These are phyloP conservation scores for Acacia pycnantha DNA, from an alignment of 331 rosid species.

Conservation along the genomic window DNA sequence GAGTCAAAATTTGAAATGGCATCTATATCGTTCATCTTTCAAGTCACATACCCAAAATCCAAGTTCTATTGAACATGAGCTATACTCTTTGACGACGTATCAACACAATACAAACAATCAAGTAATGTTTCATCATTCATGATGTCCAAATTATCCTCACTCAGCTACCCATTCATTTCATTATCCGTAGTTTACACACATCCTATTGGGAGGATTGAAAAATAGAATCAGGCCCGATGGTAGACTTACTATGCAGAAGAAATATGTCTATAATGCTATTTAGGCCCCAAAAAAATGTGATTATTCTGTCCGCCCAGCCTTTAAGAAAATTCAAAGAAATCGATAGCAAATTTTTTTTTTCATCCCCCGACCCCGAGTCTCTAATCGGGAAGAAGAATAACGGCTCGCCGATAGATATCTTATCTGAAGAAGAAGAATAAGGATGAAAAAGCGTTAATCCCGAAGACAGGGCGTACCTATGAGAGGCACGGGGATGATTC, in stretches of 20 bases:
- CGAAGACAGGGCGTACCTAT: conserved; percentile 21
- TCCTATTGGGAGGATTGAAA: background rate
- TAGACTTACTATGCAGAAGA: background rate
- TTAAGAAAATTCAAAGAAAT: background rate
- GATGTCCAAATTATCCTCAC: background rate
- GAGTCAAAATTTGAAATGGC: background rate
- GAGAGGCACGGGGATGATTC: conserved; percentile 23
- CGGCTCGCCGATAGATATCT: background rate
- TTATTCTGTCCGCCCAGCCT: background rate
- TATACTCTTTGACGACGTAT: background rate
- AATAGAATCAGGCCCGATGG: background rate
- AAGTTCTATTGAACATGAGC: background rate
- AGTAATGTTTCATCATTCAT: background rate
- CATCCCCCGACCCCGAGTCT: background rate
- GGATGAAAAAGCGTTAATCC: background rate
- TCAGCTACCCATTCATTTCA: background rate
- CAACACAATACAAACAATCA: background rate
- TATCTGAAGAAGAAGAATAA: background rate
- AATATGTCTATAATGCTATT: background rate
- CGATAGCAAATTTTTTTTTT: background rate
- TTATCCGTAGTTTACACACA: background rate
- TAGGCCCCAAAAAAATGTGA: background rate
- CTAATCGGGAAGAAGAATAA: background rate
- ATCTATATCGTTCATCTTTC: background rate
- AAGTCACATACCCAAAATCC: background rate